These are phyloP conservation scores for Chlamydomonas sp. DNA, from an alignment of 139 green algal genomes.

Conservation along the genomic window DNA sequence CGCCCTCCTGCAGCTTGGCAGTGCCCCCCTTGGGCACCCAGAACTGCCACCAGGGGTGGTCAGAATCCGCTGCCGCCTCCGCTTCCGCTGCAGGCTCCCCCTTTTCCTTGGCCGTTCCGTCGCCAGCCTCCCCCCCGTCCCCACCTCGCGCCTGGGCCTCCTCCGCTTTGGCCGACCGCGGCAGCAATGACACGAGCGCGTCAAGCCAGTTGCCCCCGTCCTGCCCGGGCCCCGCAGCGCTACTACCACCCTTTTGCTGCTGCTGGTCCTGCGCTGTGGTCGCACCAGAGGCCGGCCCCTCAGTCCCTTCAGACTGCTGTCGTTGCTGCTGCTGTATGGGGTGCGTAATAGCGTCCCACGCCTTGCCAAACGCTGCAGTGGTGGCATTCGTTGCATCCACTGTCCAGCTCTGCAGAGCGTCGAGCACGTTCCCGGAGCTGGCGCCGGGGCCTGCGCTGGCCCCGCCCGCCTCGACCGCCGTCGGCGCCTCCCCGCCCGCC, in stretches of 20 bases:
- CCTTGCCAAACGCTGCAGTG: too few species aligned
- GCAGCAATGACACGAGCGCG: slow-evolving; percentile 18
- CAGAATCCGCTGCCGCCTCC: not conserved
- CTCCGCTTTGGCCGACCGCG: not conserved
- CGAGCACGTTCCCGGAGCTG: too few species aligned
- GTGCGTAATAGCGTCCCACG: too few species aligned
- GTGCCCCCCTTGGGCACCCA: slow-evolving; percentile 15
- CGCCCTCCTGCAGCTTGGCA: not conserved
- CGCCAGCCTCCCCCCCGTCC: not conserved
- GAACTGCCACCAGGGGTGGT: slow-evolving; percentile 49
- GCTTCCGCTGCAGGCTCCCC: not conserved
- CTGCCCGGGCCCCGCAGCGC: slow-evolving; percentile 1
- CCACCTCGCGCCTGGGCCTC: not conserved
- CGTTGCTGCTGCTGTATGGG: too few species aligned
- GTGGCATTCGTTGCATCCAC: too few species aligned
- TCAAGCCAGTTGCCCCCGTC: slow-evolving; percentile 3
- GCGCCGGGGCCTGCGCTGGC: too few species aligned
- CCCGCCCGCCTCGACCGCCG: too few species aligned
- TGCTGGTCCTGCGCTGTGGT: too few species aligned
- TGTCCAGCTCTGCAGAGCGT: too few species aligned
- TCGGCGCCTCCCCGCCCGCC: too few species aligned
- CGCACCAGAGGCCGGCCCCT: too few species aligned
- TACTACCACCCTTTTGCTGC: not conserved
- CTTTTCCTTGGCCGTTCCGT: not conserved
- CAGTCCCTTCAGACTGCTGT: too few species aligned